Percentiles rank a stretch among this genome's conserved stretches.
phyloP scores from a whole-genome alignment of 2,329 filamentous ascomycete genomes.

The Clarireedia paspali region DNA sequence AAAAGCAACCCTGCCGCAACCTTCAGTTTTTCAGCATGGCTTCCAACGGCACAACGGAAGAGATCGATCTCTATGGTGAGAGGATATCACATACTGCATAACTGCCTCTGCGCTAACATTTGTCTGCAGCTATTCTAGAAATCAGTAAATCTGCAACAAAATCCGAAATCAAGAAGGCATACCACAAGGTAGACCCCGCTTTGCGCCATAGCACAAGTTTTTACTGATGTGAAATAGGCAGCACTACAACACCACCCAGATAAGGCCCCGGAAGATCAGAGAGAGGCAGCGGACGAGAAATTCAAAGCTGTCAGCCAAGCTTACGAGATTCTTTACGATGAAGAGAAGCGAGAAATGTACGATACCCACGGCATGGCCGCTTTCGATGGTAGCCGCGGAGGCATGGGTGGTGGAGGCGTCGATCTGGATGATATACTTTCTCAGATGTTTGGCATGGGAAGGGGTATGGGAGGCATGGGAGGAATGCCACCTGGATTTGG shows the following conservation, averaged over 20 bases:
- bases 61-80: constrained; percentile 57
- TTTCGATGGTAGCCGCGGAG: constrained; percentile 69
- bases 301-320: constrained; percentile 93
- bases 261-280: constrained; percentile 82
- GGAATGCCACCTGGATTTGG: constrained; percentile 31
- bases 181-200: constrained; percentile 65
- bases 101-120: constrained; percentile 20
- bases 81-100: constrained; percentile 3
- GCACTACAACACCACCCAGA: constrained; percentile 88
- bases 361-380: constrained; percentile 93
- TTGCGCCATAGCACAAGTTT: constrained; percentile 8
- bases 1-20: constrained; percentile 1
- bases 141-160: constrained; percentile 64
- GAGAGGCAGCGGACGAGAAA: constrained; percentile 76
- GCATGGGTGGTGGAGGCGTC: constrained; percentile 52
- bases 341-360: constrained; percentile 86
- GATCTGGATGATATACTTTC: constrained; percentile 89
- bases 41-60: constrained; percentile 24
- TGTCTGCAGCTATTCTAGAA: constrained; percentile 64
- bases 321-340: constrained; percentile 96
- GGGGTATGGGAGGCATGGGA: constrained; percentile 31
- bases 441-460: constrained; percentile 80
- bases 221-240: constrained; percentile 45
- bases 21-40: constrained; percentile 20
- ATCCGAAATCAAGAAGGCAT: constrained; percentile 88